Evolutionary conservation across 257 asterid genomes (phyloP), one percentile per base, ranked within the genome.

Genomic region (Haberlea rhodopensis): DNA sequence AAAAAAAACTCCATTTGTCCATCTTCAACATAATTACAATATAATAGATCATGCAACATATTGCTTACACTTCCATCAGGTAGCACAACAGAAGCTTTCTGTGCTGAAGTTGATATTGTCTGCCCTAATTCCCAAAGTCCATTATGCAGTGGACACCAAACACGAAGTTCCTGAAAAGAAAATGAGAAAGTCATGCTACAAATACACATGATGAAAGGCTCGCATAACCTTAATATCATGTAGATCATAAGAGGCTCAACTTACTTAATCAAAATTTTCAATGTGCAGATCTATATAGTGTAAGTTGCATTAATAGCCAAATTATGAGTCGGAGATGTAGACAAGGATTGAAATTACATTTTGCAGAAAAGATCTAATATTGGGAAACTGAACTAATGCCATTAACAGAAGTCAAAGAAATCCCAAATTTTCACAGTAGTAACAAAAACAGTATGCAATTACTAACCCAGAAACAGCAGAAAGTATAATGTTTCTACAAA

Each of bases 71-170:
- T 84, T 78, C 82, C 89, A 71, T 85, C 88, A 6, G 81, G 66
- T 25, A 84, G 85, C 67, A 75, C 75, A 73, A 92, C 86, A 20
- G 73, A 70, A 66, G 88, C 89, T 73, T 76, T 84, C 65, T 84
- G 94, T 70, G 89, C 97, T 61, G 85, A 80, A 74, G 81, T 85
- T 65, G 94, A 87, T 68, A 75, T 89, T 66, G 87, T 82, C 60
- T 79, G 81, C 57, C 98, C 98, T 23, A 70, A 77, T 60, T 80
- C 94, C 98, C 96, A 92, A 34, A 31, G 70, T 63, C 83, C 80
- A 73, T 77, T 78, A 53, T 63, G 73, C 64, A 62, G 81, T 71
- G 75, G 81, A 80, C 88, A 85, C 98, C 98, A 92, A 67, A 89
- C 85, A 37, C 80, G 76, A 71, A 81, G 84, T 70, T 82, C 87